Base-by-base conservation (phyloP, 345 rosid genomes). In the Rhizophora mangle region DNA sequence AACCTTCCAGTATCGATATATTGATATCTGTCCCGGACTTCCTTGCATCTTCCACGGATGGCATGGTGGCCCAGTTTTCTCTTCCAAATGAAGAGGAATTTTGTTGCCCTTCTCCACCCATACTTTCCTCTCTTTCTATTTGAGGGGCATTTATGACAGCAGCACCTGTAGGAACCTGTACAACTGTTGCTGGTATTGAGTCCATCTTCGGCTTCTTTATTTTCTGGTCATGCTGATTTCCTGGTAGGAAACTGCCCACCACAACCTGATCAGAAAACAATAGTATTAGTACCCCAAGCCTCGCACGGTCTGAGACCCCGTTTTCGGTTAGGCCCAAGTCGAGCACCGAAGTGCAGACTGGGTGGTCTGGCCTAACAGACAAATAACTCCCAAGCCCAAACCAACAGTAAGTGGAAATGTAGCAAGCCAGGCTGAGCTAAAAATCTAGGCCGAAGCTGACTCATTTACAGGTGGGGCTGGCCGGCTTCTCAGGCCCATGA, bases 171-270 rank as follows among this genome's bases (percentile, higher is more conserved):
- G 78, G 27, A 55, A 8, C 29, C 20, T 21, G 59, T 55, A 55
- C 26, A 21, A 55, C 27, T 5, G 13, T 51, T 6, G 70, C 68
- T 5, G 89, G 75, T 20, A 77, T 46, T 51, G 81, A 36, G 46
- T 78, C 84, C 5, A 78, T 74, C 71, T 89, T 88, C 60, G 76
- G 81, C 62, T 85, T 84, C 81, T 80, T 91, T 0, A 78, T 79
- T 76, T 80, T 84, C 64, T 84, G 91, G 67, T 93, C 91, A 6
- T 80, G 93, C 36, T 87, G 97, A 74, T 84, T 78, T 68, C 89
- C 87, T 0, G 91, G 85, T 34, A 91, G 82, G 82, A 91, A 94
- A 76, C 95, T 91, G 64, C 97, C 98, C 60, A 91, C 81, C 2
- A 94, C 91, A 13, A 94, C 93, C 85, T 89, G 82, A 69, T n/a